A percentile compares a stretch with the other conserved stretches of the same genome.
phyloP scores from a whole-genome alignment of 129 eudicot species.

The Arctium minus region DNA sequence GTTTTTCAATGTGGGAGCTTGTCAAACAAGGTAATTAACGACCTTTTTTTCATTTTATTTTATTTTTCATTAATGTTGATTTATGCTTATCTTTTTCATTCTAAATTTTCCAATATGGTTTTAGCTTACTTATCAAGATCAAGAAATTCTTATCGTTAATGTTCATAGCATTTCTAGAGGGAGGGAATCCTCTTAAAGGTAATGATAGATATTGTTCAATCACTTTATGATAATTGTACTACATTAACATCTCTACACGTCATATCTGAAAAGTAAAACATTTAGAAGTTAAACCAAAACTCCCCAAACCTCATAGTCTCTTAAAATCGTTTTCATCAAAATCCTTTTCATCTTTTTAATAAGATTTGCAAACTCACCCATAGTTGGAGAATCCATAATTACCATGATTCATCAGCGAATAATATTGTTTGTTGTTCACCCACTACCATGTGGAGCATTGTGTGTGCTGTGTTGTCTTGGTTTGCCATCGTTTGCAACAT shows the following conservation, averaged over 20 bases:
- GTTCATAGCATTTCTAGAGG: background rate
- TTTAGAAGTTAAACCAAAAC: background rate
- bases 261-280: background rate
- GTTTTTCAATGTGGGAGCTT: background rate
- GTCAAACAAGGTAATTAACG: background rate
- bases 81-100: background rate
- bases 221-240: background rate
- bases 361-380: too few relatives aligned
- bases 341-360: too few relatives aligned
- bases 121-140: background rate
- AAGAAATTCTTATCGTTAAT: background rate
- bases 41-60: background rate
- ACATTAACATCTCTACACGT: background rate
- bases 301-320: too few relatives aligned
- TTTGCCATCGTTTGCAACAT: too few relatives aligned
- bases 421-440: too few relatives aligned
- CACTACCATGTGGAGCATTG: too few relatives aligned
- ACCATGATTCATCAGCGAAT: too few relatives aligned
- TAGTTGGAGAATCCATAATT: too few relatives aligned
- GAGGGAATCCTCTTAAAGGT: background rate
- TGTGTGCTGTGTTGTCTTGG: too few relatives aligned
- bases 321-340: too few relatives aligned
- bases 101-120: background rate
- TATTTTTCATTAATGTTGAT: background rate
- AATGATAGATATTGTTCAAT: background rate